phyloP scores from a whole-genome alignment of 495 filamentous ascomycete genomes.

The Hyaloscypha bicolor region DNA sequence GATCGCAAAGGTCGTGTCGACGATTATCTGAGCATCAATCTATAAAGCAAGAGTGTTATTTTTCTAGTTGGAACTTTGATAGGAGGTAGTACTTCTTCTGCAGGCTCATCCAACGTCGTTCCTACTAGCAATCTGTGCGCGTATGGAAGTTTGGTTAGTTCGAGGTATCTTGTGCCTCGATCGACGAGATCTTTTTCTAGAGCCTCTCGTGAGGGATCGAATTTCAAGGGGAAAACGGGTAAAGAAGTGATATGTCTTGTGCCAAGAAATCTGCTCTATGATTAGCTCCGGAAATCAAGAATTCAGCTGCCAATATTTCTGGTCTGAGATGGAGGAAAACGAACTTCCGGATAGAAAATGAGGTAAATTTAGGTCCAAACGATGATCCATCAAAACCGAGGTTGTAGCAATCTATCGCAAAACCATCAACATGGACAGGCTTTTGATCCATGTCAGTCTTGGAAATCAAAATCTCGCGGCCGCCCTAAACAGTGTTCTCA shows the following conservation, averaged over 20 bases:
- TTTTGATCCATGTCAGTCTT: not conserved
- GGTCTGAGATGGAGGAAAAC: too few species aligned
- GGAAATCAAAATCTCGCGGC: not conserved
- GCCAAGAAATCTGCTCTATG: not conserved
- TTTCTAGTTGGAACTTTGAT: too few species aligned
- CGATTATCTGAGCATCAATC: slow-evolving; percentile 8
- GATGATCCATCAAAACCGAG: not conserved
- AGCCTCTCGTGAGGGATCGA: not conserved
- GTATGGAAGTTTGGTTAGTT: slow-evolving; percentile 2
- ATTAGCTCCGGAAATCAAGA: too few species aligned
- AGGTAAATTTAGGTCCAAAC: not conserved
- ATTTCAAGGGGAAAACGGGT: slow-evolving; percentile 1
- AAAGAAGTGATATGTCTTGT: not conserved
- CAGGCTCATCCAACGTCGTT: slow-evolving; percentile 4
- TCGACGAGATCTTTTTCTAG: not conserved
- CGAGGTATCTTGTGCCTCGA: not conserved
- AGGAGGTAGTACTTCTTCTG: not conserved
- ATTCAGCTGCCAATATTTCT: too few species aligned
- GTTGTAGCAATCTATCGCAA: slow-evolving; percentile 9
- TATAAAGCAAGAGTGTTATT: not conserved
- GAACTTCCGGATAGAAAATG: too few species aligned
- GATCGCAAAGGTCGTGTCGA: slow-evolving; percentile 10
- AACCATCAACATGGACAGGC: not conserved
- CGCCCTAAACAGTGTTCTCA: not conserved
- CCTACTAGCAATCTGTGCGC: slow-evolving; percentile 3